Percentiles rank a stretch among this genome's conserved stretches.
These are phyloP conservation scores for Kurtzmaniella quercitrusa DNA, from an alignment of 1,139 yeast species.

Conservation along the genomic window DNA sequence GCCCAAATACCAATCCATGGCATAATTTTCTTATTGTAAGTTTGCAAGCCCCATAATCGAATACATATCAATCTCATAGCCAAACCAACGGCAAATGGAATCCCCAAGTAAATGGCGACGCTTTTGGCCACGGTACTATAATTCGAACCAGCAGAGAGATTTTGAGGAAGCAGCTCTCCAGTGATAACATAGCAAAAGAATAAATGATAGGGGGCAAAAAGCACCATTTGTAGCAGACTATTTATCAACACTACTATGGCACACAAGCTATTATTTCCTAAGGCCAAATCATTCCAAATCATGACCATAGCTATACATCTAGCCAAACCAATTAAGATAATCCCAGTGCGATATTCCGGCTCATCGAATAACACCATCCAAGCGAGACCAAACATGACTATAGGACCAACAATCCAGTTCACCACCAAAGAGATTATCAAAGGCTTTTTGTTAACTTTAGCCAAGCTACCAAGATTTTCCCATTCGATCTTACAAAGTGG, in stretches of 20 bases:
- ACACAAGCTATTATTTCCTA: conserved; percentile 50
- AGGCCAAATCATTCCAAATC: conserved; percentile 57
- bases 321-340: conserved; percentile 57
- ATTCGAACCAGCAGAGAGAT: conserved; percentile 12
- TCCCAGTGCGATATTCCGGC: conserved; percentile 48
- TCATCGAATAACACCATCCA: conserved; percentile 51
- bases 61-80: conserved; percentile 31
- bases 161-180: conserved; percentile 11
- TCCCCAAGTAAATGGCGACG: conserved; percentile 52
- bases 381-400: conserved; percentile 53
- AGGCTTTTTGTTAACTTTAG: conserved; percentile 12
- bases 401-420: conserved; percentile 58
- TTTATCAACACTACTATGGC: conserved; percentile 51
- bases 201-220: conserved; percentile 53
- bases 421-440: conserved; percentile 37
- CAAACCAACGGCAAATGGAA: conserved; percentile 48
- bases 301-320: conserved; percentile 64
- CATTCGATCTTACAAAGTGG: conserved; percentile 53
- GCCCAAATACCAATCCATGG: conserved; percentile 47
- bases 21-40: conserved; percentile 29
- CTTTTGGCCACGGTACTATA: conserved; percentile 45
- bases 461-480: conserved; percentile 26
- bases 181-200: conserved; percentile 42
- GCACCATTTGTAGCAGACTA: conserved; percentile 47
- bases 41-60: conserved; percentile 20